Base-by-base conservation (phyloP, 2,329 filamentous ascomycete species). In the Aspergillus fijiensis region DNA sequence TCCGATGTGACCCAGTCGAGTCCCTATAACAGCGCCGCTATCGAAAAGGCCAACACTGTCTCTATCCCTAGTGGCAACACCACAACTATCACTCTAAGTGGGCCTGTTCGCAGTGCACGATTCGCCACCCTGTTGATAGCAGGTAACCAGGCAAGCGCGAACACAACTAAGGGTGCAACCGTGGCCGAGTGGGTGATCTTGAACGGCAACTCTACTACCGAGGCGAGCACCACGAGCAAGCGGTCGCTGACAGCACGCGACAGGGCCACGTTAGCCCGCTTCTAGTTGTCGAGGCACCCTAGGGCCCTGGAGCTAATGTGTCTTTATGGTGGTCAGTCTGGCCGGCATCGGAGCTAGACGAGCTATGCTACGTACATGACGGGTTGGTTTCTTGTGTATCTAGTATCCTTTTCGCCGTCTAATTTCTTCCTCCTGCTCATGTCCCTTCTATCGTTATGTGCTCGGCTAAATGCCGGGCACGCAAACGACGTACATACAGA, bases 141-240 rank as follows among this genome's bases (percentile, higher is more conserved):
- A 53, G 80, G 80, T 1, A 80, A 80, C 60, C 76, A 79, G 54
- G 77, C 67, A 5, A 59, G 65, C n/a, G 68, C 70, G 6, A 69
- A 72, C 31, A 74, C 76, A 59, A 75, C 75, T 3, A 75, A 73
- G 5, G 80, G 80, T 3, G 79, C 79, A 5, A 81, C 75, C 5
- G 78, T 82, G 9, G 79, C 79, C 1, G 80, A 81, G 60, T 82
- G 78, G 77, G 77, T 73, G 10, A 79, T 82, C 58, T 64, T 82
- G 53, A 73, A 70, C 19, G 23, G 23, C 10, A 55, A 2, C 60
- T 64, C 39, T 31, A 45, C 12, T 47, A 60, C 51, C 25, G 42
- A 25, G 3, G 9, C 4, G 29, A 42, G 14, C 2, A 57, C 19
- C n/a, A 7, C 52, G n/a, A 31, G 27, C 25, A 29, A 55, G 48